Conservation (phyloP, 202 grass and related monocot genomes). For the Schoenoplectus tabernaemontani region DNA sequence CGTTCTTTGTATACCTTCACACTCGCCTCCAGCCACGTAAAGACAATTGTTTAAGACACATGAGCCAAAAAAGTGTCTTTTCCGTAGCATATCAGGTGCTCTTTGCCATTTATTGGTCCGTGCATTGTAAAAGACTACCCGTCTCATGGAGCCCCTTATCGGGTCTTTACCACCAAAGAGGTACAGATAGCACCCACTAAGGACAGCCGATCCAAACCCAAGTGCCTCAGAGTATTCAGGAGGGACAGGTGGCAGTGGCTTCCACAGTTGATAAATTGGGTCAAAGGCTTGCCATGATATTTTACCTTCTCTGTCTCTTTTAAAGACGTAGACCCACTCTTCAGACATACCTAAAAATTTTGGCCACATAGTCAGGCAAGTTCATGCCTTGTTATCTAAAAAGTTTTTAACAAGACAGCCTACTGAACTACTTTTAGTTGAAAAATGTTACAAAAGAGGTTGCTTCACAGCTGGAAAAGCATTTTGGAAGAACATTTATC, state of each 20-base stretch:
- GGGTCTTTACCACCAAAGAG: conserved; percentile 73
- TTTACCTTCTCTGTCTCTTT: conserved; percentile 77
- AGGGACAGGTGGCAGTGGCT: conserved; percentile 65
- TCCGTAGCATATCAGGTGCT: conserved; percentile 73
- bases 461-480: background rate
- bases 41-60: conserved; percentile 81
- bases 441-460: background rate
- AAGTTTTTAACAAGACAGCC: background rate
- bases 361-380: background rate
- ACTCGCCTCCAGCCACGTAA: conserved; percentile 73
- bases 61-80: conserved; percentile 69
- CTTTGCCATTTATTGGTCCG: conserved; percentile 78
- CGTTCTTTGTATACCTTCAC: conserved; percentile 71
- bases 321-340: conserved; percentile 78
- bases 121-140: conserved; percentile 73
- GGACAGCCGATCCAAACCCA: conserved; percentile 63
- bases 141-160: conserved; percentile 64
- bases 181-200: conserved; percentile 65
- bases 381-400: background rate
- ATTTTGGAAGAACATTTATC: background rate
- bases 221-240: conserved; percentile 56
- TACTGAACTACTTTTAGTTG: background rate
- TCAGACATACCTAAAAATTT: conserved; percentile 34
- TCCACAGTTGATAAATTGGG: conserved; percentile 57
- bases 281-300: conserved; percentile 90